Evolutionary conservation across 495 filamentous ascomycete genomes (phyloP).

Genomic region (Penicillium diatomitis): DNA sequence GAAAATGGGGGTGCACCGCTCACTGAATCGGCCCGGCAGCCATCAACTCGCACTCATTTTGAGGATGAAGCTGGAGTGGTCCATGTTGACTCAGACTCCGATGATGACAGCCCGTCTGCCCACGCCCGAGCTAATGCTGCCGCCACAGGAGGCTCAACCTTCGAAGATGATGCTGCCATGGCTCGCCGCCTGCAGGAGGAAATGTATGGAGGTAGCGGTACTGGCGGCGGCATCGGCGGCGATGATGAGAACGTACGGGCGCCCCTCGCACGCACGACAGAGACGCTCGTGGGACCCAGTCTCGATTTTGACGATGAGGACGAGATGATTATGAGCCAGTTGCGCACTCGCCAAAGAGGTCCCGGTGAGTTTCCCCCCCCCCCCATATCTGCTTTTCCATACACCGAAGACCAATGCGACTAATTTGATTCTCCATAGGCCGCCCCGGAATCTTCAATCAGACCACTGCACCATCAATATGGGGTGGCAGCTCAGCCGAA

Average conservation of each 20-base stretch:
- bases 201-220: conserved; percentile 53
- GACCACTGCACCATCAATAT: conserved; percentile 57
- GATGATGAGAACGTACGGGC: conserved; percentile 68
- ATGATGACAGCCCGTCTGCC: conserved; percentile 34
- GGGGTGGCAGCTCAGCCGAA: conserved; percentile 51
- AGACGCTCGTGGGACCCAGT: conserved; percentile 75
- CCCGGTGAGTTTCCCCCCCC: conserved; percentile 19
- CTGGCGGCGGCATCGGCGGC: conserved; percentile 10
- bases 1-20: conserved; percentile 58
- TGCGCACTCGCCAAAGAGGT: conserved; percentile 44
- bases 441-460: conserved; percentile 82
- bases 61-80: conserved; percentile 55
- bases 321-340: conserved; percentile 57
- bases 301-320: conserved; percentile 49
- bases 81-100: conserved; percentile 64
- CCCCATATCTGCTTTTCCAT: background rate
- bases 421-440: conserved; percentile 20
- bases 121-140: conserved; percentile 1
- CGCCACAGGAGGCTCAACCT: conserved; percentile 13
- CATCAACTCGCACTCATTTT: conserved; percentile 17
- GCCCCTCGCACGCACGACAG: conserved; percentile 82
- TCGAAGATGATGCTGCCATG: conserved; percentile 90
- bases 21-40: conserved; percentile 30
- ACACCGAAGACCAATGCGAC: conserved; percentile 3
- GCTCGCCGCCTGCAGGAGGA: conserved; percentile 87